Percentiles rank a stretch among this genome's conserved stretches.
These are phyloP conservation scores for Papiliotrema flavescens DNA, from an alignment of 1,284 basidiomycete species.

Conservation along the genomic window DNA sequence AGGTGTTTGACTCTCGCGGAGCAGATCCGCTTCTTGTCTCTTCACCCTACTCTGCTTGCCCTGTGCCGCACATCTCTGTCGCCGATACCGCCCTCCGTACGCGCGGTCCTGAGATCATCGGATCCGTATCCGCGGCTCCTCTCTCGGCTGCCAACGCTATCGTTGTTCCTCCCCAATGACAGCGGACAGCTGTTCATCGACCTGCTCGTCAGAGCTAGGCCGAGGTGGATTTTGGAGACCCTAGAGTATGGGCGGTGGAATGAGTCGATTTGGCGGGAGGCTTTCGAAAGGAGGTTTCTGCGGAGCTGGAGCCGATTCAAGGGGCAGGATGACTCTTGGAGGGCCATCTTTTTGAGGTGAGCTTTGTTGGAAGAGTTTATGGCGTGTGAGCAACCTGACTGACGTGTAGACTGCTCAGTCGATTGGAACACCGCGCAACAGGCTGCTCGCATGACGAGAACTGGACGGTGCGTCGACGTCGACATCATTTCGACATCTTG, in stretches of 20 bases:
- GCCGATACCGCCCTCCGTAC: slow-evolving; percentile 30
- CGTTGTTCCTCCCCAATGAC: slow-evolving; percentile 23
- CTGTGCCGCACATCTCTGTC: slow-evolving; percentile 32
- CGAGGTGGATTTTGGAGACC: slow-evolving; percentile 42
- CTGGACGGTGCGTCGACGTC: slow-evolving; percentile 35
- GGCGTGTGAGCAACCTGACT: background rate
- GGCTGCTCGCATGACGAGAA: slow-evolving; percentile 45
- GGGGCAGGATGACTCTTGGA: slow-evolving; percentile 35
- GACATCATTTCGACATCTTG: background rate
- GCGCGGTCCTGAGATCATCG: slow-evolving; percentile 12
- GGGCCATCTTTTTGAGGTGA: slow-evolving; percentile 35
- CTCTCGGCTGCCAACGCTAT: slow-evolving; percentile 30
- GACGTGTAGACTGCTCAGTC: slow-evolving; percentile 26
- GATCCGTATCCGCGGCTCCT: slow-evolving; percentile 36
- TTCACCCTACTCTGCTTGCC: slow-evolving; percentile 27
- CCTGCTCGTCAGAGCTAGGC: slow-evolving; percentile 32
- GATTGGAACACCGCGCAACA: slow-evolving; percentile 35
- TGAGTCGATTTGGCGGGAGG: slow-evolving; percentile 37
- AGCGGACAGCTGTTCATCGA: slow-evolving; percentile 28
- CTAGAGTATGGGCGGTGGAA: slow-evolving; percentile 33
- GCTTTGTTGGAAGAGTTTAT: no score
- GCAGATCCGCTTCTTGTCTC: slow-evolving; percentile 31
- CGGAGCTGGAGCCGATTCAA: slow-evolving; percentile 40
- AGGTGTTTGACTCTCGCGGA: slow-evolving; percentile 33
- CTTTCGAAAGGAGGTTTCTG: slow-evolving; percentile 39